Conservation (phyloP, 345 rosid genomes). For the Euphorbia peplus region DNA sequence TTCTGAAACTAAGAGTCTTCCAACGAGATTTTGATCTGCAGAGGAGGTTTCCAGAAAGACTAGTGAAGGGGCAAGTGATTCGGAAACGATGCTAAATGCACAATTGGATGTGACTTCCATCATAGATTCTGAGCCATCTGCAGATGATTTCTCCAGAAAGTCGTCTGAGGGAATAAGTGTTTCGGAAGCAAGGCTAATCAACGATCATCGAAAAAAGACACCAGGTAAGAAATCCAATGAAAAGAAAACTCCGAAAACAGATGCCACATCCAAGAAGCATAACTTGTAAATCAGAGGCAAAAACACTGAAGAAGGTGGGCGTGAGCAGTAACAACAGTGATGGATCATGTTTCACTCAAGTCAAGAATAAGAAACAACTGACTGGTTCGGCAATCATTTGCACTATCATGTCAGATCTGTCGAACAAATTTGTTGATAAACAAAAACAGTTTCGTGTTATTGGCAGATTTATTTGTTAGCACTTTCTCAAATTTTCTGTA, state of each 20-base stretch:
- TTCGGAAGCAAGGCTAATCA: constrained; percentile 47
- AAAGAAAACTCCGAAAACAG: constrained; percentile 28
- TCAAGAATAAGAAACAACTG: constrained; percentile 55
- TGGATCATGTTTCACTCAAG: constrained; percentile 42
- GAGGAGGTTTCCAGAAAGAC: constrained; percentile 39
- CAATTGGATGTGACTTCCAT: constrained; percentile 42
- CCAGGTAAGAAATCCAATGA: constrained; percentile 39
- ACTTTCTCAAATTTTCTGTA: too few relatives aligned
- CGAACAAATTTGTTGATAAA: too few relatives aligned
- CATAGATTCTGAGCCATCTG: constrained; percentile 40
- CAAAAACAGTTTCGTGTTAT: too few relatives aligned
- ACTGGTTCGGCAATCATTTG: too few relatives aligned
- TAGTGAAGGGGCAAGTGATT: constrained; percentile 47
- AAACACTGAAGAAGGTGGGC: constrained; percentile 36
- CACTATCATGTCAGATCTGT: too few relatives aligned
- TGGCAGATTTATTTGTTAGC: too few relatives aligned
- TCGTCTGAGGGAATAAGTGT: constrained; percentile 48
- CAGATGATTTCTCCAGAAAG: constrained; percentile 40
- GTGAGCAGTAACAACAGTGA: constrained; percentile 39
- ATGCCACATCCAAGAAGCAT: constrained; percentile 43
- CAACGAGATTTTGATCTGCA: constrained; percentile 42
- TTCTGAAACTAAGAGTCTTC: constrained; percentile 37
- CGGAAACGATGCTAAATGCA: constrained; percentile 45
- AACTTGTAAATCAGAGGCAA: constrained; percentile 41
- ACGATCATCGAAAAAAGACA: constrained; percentile 12